These are phyloP conservation scores for Tephrocybe sp. DNA, from an alignment of 768 basidiomycete species.

Conservation along the genomic window DNA sequence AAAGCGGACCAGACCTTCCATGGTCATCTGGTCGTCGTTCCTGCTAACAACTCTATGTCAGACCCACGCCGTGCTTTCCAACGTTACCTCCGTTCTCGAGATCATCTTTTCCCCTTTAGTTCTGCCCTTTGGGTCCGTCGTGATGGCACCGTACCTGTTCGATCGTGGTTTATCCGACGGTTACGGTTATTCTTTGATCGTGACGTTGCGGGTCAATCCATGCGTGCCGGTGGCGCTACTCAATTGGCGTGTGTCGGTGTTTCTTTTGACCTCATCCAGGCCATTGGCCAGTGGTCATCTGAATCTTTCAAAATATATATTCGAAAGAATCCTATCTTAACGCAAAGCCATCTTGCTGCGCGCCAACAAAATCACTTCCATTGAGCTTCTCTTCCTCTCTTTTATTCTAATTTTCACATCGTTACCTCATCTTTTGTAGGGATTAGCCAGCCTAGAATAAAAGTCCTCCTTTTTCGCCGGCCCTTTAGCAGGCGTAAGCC, in stretches of 20 bases:
- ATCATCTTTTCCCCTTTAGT: constrained; percentile 14
- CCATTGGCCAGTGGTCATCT: constrained; percentile 32
- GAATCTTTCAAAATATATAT: constrained; percentile 24
- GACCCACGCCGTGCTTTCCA: constrained; percentile 1
- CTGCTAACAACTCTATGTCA: not conserved
- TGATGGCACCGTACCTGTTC: no score
- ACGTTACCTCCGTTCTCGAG: constrained; percentile 2
- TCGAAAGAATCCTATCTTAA: constrained; percentile 10
- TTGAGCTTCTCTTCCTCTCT: no score
- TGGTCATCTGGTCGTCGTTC: constrained; percentile 16
- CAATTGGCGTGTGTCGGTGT: constrained; percentile 25
- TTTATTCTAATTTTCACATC: no score
- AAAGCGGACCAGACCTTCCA: constrained; percentile 17
- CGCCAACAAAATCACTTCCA: no score
- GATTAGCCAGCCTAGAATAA: no score
- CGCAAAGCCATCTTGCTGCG: not conserved
- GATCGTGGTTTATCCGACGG: constrained; percentile 15
- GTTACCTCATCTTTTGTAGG: no score
- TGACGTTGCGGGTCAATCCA: constrained; percentile 32
- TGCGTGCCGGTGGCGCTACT: constrained; percentile 37
- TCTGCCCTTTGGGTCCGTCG: constrained; percentile 3
- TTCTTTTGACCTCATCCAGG: constrained; percentile 27
- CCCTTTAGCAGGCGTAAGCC: no score
- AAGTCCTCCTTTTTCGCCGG: not conserved
- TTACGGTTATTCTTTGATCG: constrained; percentile 7